Percentiles rank a stretch among this genome's conserved stretches.
Evolutionary conservation across 1,139 yeast genomes (phyloP).

Genomic region (Suhomyces yuchorum): DNA sequence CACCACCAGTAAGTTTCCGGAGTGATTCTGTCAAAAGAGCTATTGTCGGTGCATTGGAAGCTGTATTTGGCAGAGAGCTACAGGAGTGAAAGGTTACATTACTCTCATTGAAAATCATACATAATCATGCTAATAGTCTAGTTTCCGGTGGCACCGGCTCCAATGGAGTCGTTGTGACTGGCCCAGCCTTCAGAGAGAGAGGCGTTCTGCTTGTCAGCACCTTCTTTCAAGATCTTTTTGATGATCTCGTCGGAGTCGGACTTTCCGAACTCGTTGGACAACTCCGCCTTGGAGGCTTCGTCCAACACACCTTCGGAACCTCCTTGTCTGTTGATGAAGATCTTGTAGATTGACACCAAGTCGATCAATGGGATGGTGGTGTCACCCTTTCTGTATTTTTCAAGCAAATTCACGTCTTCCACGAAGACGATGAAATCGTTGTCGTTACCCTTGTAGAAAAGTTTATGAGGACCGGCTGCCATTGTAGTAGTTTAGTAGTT

Average conservation of each 20-base stretch:
- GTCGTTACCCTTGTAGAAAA: constrained; percentile 65
- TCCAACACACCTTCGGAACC: constrained; percentile 75
- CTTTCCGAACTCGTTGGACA: constrained; percentile 68
- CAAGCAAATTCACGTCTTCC: constrained; percentile 52
- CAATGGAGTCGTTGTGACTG: constrained; percentile 42
- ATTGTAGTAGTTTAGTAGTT: constrained; percentile 3
- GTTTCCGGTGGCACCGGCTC: constrained; percentile 34
- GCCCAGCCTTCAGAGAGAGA: constrained; percentile 14
- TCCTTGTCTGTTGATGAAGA: constrained; percentile 60
- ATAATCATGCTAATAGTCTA: constrained; percentile 15
- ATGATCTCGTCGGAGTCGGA: constrained; percentile 51
- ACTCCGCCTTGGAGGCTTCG: constrained; percentile 67
- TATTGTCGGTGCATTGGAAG: not conserved
- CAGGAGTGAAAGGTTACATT: not conserved
- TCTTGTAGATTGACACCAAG: constrained; percentile 64
- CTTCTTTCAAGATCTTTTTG: constrained; percentile 56
- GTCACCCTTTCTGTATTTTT: constrained; percentile 53
- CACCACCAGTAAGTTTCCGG: not conserved
- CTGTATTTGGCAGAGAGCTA: not conserved
- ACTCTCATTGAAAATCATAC: constrained; percentile 3
- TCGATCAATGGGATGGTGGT: constrained; percentile 62
- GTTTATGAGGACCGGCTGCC: constrained; percentile 33
- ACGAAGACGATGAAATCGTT: constrained; percentile 68
- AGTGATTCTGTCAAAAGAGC: not conserved
- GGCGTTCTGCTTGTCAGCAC: constrained; percentile 44